Percentiles rank a stretch among this genome's conserved stretches.
phyloP scores from a whole-genome alignment of 805 yeast genomes.

The Candida pini region DNA sequence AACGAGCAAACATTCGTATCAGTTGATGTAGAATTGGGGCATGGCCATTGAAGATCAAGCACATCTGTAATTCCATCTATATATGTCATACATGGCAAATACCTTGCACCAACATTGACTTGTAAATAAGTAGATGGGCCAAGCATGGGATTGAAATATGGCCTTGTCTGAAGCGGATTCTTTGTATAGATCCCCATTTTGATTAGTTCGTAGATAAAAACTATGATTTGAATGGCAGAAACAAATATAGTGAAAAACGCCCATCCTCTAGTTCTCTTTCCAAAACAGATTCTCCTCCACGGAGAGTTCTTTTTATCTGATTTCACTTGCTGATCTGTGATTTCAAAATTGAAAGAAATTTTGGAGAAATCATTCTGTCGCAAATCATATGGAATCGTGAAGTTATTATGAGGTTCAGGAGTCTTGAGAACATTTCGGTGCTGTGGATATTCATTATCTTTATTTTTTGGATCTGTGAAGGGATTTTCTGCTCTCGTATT shows the following conservation, averaged over 20 bases:
- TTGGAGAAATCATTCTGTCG: no score
- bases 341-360: no score
- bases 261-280: conserved; percentile 12
- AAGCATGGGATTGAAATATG: conserved; percentile 72
- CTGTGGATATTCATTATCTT: no score
- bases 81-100: conserved; percentile 62
- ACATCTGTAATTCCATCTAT: conserved; percentile 46
- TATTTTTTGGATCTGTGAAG: no score
- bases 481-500: no score
- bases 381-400: no score
- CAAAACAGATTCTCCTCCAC: conserved; percentile 11
- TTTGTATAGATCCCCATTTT: conserved; percentile 57
- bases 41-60: conserved; percentile 46
- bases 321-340: no score
- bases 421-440: no score
- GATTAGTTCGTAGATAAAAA: conserved; percentile 58
- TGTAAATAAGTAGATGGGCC: conserved; percentile 67
- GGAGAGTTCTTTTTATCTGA: no score
- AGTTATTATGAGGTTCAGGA: no score
- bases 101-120: conserved; percentile 67
- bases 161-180: conserved; percentile 59
- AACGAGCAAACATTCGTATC: conserved; percentile 53
- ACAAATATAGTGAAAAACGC: conserved; percentile 30
- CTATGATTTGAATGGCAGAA: conserved; percentile 42
- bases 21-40: conserved; percentile 58